Percentiles rank a stretch among this genome's conserved stretches.
Evolutionary conservation across 202 grass and related monocot genomes (phyloP).

Genomic region (Brachypodium distachyon): DNA sequence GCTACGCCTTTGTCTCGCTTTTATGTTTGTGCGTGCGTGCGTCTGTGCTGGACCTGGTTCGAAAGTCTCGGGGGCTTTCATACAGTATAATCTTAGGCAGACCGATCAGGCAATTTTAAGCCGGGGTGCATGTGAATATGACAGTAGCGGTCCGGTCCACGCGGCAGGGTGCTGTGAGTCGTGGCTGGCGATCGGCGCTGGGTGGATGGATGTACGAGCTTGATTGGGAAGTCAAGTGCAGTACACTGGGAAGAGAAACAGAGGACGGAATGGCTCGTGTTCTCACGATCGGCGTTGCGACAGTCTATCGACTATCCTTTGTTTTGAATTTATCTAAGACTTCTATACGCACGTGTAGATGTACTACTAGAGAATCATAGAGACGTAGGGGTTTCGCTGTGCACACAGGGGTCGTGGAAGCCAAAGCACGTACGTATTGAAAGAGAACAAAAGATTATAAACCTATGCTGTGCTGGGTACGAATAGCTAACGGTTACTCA

Average conservation of each 20-base stretch:
- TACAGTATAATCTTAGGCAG: no score
- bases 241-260: background rate
- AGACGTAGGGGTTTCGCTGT: no score
- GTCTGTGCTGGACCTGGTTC: background rate
- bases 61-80: slow-evolving; percentile 22
- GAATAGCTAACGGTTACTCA: no score
- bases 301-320: background rate
- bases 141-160: background rate
- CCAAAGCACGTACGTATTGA: no score
- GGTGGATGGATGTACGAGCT: background rate
- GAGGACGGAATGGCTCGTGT: background rate
- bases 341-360: background rate
- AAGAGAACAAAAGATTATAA: no score
- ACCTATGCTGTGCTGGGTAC: no score
- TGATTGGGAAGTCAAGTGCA: background rate
- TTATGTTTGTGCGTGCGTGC: background rate
- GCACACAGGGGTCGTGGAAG: no score
- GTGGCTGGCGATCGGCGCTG: background rate
- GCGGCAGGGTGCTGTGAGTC: background rate
- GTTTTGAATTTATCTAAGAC: background rate
- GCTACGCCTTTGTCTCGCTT: background rate
- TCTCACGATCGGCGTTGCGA: background rate
- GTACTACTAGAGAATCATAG: no score
- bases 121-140: slow-evolving; percentile 2
- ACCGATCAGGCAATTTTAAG: background rate